phyloP scores from a whole-genome alignment of 2,329 filamentous ascomycete species.

The Alternaria sp. region DNA sequence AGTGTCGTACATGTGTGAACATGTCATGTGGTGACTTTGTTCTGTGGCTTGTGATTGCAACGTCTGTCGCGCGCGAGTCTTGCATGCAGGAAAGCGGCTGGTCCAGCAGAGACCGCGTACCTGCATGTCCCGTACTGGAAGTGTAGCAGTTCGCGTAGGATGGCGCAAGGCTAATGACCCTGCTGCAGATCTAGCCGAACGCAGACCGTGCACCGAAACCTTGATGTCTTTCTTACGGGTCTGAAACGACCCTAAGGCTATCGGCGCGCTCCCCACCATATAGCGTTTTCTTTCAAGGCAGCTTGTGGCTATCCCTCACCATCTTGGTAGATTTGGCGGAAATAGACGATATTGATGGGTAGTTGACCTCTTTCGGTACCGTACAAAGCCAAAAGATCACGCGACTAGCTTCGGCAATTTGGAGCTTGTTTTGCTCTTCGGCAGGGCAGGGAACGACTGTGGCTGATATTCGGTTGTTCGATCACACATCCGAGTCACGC shows the following conservation, averaged over 20 bases:
- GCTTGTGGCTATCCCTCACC: neutral
- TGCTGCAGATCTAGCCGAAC: slow-evolving; percentile 32
- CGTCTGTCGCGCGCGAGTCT: neutral
- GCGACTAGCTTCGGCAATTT: neutral
- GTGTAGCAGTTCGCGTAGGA: slow-evolving; percentile 19
- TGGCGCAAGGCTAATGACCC: slow-evolving; percentile 20
- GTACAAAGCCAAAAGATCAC: neutral
- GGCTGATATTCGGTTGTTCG: neutral
- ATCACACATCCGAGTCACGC: slow-evolving; percentile 1
- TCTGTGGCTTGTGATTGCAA: neutral
- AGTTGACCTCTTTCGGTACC: neutral
- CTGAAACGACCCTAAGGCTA: slow-evolving; percentile 32
- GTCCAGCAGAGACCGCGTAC: neutral
- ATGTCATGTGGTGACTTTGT: neutral
- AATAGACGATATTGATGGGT: neutral
- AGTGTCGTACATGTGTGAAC: neutral
- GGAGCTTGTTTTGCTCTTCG: neutral
- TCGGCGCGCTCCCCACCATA: neutral
- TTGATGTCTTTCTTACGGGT: slow-evolving; percentile 25
- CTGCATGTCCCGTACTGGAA: slow-evolving; percentile 18
- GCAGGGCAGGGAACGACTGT: neutral
- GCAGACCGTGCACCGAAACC: slow-evolving; percentile 29
- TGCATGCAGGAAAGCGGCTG: neutral
- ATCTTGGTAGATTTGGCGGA: slow-evolving; percentile 1
- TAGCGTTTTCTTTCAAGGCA: slow-evolving; percentile 10